Percentiles rank a stretch among this genome's conserved stretches.
These are phyloP conservation scores for Pseudozyma pruni DNA, from an alignment of 1,284 basidiomycete genomes.

Conservation along the genomic window DNA sequence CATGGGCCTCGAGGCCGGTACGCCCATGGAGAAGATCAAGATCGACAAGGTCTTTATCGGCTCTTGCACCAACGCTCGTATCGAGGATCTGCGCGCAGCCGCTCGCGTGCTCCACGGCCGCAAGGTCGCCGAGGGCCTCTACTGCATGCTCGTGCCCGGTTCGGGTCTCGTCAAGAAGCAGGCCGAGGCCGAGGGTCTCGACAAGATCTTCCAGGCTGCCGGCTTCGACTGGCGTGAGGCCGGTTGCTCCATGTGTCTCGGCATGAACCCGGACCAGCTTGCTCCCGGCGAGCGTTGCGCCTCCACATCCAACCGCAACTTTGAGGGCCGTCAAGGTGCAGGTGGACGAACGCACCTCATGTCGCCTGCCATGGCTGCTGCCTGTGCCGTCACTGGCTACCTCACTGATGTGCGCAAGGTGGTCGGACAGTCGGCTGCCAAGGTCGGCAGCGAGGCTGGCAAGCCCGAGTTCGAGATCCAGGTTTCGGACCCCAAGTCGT, in stretches of 20 bases:
- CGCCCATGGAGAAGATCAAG: conserved; percentile 66
- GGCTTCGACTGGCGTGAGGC: conserved; percentile 68
- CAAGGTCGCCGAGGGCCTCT: conserved; percentile 58
- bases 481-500: conserved; percentile 58
- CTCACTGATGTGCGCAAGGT: conserved; percentile 67
- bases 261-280: conserved; percentile 68
- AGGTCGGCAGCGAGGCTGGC: conserved; percentile 51
- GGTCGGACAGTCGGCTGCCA: conserved; percentile 26
- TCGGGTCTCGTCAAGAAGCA: conserved; percentile 67
- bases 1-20: conserved; percentile 64
- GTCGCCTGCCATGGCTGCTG: conserved; percentile 66
- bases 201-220: conserved; percentile 66
- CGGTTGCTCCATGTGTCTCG: conserved; percentile 67
- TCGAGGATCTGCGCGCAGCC: conserved; percentile 65
- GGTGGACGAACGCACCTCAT: conserved; percentile 66
- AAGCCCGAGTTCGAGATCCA: conserved; percentile 55
- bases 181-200: conserved; percentile 67
- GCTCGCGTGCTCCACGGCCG: conserved; percentile 64
- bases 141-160: conserved; percentile 67
- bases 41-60: conserved; percentile 68
- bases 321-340: conserved; percentile 65
- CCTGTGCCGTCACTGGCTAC: conserved; percentile 64
- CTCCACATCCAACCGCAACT: conserved; percentile 68
- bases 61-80: conserved; percentile 66
- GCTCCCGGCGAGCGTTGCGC: conserved; percentile 66